Evolutionary conservation across 164 flowering plant species (phyloP).

Genomic region (Aristolochia fimbriata): DNA sequence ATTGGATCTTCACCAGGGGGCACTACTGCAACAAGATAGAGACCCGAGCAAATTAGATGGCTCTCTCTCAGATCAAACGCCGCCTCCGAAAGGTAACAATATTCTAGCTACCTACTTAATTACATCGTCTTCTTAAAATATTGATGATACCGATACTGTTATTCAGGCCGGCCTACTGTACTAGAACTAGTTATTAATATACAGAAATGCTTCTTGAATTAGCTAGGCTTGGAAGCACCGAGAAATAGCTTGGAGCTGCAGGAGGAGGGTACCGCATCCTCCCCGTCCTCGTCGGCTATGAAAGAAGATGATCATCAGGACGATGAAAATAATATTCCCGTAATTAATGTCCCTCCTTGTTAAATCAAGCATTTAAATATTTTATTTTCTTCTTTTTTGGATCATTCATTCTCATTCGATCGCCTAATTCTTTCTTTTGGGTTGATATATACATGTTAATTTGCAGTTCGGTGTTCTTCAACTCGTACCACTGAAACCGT

Average conservation of each 20-base stretch:
- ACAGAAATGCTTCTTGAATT: not conserved
- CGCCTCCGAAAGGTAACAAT: no score
- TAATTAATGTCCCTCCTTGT: constrained; percentile 8
- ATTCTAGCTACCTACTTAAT: no score
- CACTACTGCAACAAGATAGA: not conserved
- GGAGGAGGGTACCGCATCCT: constrained; percentile 12
- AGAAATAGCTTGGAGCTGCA: constrained; percentile 74
- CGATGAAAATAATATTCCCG: constrained; percentile 30
- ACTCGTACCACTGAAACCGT: constrained; percentile 24
- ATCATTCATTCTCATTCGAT: not conserved
- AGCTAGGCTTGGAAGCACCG: constrained; percentile 70
- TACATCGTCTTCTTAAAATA: not conserved
- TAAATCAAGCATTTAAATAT: not conserved
- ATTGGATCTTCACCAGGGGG: no score
- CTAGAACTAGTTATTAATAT: not conserved
- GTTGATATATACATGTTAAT: no score
- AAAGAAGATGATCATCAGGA: constrained; percentile 26
- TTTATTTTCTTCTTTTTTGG: not conserved
- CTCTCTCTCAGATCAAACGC: not conserved
- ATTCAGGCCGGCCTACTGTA: not conserved
- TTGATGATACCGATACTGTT: not conserved
- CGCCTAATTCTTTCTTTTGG: not conserved
- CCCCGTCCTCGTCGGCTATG: constrained; percentile 15
- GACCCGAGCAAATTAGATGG: not conserved
- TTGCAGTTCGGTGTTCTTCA: constrained; percentile 41